Percentiles rank a stretch among this genome's conserved stretches.
These are phyloP conservation scores for Copromyces sp. DNA, from an alignment of 495 filamentous ascomycete species.

Conservation along the genomic window DNA sequence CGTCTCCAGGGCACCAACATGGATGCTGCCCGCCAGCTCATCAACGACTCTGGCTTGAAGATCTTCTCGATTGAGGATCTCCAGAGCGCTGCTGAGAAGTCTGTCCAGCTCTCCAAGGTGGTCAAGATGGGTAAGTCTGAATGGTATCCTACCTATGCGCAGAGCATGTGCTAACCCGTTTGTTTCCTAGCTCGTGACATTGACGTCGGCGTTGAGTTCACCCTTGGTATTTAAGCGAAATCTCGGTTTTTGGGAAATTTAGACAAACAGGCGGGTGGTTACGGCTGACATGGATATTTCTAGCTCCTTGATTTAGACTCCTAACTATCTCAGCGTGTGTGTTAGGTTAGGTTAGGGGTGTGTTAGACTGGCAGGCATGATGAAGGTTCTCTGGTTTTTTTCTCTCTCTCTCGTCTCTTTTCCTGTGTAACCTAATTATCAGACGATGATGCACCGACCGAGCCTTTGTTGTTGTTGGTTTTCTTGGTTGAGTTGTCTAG, in stretches of 20 bases:
- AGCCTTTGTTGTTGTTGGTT: background rate
- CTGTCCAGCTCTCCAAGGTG: conserved; percentile 96
- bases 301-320: background rate
- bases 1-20: conserved; percentile 98
- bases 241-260: background rate
- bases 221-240: conserved; percentile 69
- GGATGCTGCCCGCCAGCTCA: conserved; percentile 87
- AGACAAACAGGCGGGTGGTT: background rate
- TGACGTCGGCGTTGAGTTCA: conserved; percentile 96
- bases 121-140: conserved; percentile 80
- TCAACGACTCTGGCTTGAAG: conserved; percentile 97
- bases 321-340: background rate
- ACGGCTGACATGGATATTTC: background rate
- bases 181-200: conserved; percentile 70
- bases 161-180: background rate
- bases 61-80: conserved; percentile 99
- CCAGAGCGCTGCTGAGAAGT: conserved; percentile 93
- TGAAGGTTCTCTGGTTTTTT: background rate
- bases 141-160: background rate
- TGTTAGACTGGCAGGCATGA: background rate
- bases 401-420: background rate
- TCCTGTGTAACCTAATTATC: background rate
- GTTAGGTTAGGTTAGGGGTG: background rate
- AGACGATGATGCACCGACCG: background rate
- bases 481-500: background rate